These are phyloP conservation scores for Sporothrix pseudoabietina DNA, from an alignment of 2,329 filamentous ascomycete genomes.

Conservation along the genomic window DNA sequence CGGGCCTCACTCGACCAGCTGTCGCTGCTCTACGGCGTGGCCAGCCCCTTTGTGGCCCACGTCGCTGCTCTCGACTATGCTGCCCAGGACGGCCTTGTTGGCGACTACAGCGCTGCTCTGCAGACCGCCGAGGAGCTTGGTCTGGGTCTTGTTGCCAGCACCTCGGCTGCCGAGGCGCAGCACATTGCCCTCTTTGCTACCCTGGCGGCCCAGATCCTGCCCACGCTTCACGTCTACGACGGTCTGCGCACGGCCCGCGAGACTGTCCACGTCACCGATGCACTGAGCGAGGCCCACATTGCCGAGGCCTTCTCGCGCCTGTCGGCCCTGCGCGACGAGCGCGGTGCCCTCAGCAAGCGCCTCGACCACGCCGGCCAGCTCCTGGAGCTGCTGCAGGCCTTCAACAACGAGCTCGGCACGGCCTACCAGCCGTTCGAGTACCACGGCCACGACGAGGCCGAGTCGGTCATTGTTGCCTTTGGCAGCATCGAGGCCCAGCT, in stretches of 20 bases:
- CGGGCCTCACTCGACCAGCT: conserved; percentile 88
- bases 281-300: conserved; percentile 65
- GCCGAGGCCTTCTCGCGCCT: conserved; percentile 67
- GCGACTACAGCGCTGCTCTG: conserved; percentile 83
- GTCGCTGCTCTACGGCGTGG: conserved; percentile 84
- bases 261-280: conserved; percentile 71
- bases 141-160: conserved; percentile 80
- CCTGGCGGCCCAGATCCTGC: conserved; percentile 68
- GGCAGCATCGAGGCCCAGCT: conserved; percentile 89
- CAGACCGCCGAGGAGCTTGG: conserved; percentile 86
- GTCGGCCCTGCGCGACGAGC: conserved; percentile 31
- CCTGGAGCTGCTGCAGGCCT: conserved; percentile 67
- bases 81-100: conserved; percentile 68
- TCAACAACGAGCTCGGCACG: conserved; percentile 91
- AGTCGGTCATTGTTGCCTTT: conserved; percentile 86
- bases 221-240: conserved; percentile 79
- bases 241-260: conserved; percentile 73
- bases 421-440: conserved; percentile 95
- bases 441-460: conserved; percentile 75
- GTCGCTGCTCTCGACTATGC: conserved; percentile 88
- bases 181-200: conserved; percentile 83
- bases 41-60: conserved; percentile 90
- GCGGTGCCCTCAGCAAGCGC: conserved; percentile 61
- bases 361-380: conserved; percentile 72
- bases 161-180: conserved; percentile 86